A percentile compares a stretch with the other conserved stretches of the same genome.
Conservation (phyloP, 495 filamentous ascomycete genomes). For the Neurospora terricola region DNA sequence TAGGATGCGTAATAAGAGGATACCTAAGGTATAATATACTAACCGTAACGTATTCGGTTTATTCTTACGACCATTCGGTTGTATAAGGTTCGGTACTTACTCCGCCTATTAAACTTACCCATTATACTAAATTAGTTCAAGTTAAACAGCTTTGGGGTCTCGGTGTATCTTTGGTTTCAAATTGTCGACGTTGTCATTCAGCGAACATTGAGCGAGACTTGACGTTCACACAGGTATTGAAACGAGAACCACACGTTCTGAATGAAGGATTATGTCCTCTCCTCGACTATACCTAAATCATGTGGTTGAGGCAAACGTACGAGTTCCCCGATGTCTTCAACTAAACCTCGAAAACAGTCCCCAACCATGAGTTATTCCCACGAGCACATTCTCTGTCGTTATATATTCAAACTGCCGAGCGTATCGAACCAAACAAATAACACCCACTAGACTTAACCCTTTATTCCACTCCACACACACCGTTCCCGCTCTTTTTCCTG, state of each 20-base stretch:
- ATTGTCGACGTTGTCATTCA: background rate
- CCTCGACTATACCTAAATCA: background rate
- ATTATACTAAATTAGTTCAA: no score
- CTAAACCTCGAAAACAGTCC: background rate
- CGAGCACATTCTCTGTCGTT: background rate
- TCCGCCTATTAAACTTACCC: no score
- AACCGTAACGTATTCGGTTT: no score
- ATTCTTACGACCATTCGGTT: no score
- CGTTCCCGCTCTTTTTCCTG: background rate
- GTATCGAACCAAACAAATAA: background rate
- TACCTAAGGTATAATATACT: no score
- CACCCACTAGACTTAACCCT: background rate
- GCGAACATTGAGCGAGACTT: background rate
- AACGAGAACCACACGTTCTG: background rate
- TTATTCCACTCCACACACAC: background rate
- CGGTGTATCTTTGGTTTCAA: background rate
- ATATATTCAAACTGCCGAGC: background rate
- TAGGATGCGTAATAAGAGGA: no score
- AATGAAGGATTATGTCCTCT: background rate
- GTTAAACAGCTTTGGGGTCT: slow-evolving; percentile 2
- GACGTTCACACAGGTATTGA: background rate
- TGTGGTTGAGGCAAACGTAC: background rate
- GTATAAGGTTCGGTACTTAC: no score
- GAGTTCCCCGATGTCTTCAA: background rate
- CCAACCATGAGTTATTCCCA: background rate